Base-by-base conservation (phyloP, 2,329 filamentous ascomycete species). In the Colletotrichum siamense region DNA sequence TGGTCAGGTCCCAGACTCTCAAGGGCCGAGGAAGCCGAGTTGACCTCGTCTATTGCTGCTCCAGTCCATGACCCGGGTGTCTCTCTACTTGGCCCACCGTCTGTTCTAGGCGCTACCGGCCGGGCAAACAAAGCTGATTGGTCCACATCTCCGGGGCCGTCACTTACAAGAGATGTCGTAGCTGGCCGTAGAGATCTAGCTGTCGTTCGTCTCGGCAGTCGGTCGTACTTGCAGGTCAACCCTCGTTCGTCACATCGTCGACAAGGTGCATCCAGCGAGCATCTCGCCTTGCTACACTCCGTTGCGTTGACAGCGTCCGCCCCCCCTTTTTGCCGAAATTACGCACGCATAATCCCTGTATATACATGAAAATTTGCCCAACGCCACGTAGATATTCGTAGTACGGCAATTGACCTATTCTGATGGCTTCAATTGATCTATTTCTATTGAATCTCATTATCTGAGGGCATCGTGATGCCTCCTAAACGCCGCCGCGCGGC, bases 281-380 rank as follows among this genome's bases (percentile, higher is more conserved):
- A 82, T 61, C 79, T 79, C 9, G 80, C 70, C 63, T 82, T 82
- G 15, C 80, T 80, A n/a, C n/a, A n/a, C n/a, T n/a, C n/a, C n/a
- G n/a, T n/a, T n/a, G n/a, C n/a, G n/a, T n/a, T n/a, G n/a, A n/a
- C n/a, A n/a, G n/a, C n/a, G n/a, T n/a, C n/a, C n/a, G n/a, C n/a
- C n/a, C n/a, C n/a, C n/a, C n/a, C n/a, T n/a, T n/a, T n/a, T n/a
- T n/a, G n/a, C n/a, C n/a, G n/a, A n/a, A n/a, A n/a, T n/a, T n/a
- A n/a, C n/a, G n/a, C n/a, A n/a, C n/a, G n/a, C n/a, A n/a, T n/a
- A n/a, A n/a, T n/a, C n/a, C n/a, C n/a, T n/a, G n/a, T n/a, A n/a
- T n/a, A n/a, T n/a, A n/a, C n/a, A n/a, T n/a, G n/a, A n/a, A n/a
- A n/a, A n/a, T n/a, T n/a, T n/a, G n/a, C n/a, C n/a, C n/a, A n/a